Conservation (phyloP, 805 yeast genomes). For the Ogataea kodamae region DNA sequence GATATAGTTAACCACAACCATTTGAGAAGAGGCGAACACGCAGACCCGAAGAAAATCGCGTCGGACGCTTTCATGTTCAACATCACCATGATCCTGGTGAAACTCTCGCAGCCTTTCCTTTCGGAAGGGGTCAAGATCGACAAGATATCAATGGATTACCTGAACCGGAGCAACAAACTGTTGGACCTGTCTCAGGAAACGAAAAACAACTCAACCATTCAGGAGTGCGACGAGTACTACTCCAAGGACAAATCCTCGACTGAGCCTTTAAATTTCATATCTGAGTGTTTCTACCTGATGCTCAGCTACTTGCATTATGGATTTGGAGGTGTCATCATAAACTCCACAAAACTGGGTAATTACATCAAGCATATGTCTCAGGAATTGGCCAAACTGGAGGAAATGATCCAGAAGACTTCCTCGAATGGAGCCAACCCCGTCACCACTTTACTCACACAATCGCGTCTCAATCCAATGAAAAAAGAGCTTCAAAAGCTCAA, state of each 20-base stretch:
- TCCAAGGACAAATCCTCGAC: conserved; percentile 31
- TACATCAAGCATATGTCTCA: conserved; percentile 47
- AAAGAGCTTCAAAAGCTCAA: conserved; percentile 35
- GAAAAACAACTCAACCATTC: conserved; percentile 69
- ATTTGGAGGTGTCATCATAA: conserved; percentile 68
- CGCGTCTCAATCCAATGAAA: conserved; percentile 32
- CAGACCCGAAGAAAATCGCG: conserved; percentile 61
- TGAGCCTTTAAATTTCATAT: conserved; percentile 65
- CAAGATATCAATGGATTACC: conserved; percentile 72
- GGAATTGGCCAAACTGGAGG: conserved; percentile 52
- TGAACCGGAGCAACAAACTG: conserved; percentile 46
- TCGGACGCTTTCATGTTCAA: conserved; percentile 83
- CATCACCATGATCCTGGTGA: conserved; percentile 60
- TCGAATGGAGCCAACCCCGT: conserved; percentile 25
- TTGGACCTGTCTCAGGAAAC: conserved; percentile 78
- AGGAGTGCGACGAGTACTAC: conserved; percentile 62
- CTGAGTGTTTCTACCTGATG: conserved; percentile 82
- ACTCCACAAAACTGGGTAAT: conserved; percentile 51
- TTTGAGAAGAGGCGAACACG: conserved; percentile 81
- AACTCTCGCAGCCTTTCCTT: conserved; percentile 79
- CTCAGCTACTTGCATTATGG: conserved; percentile 85
- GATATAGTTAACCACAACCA: conserved; percentile 78
- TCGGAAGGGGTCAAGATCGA: conserved; percentile 62
- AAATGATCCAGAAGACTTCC: conserved; percentile 26
- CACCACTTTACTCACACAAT: conserved; percentile 26